Conservation (phyloP, 148 eudicot genomes). For the Chenopodium suecicum region DNA sequence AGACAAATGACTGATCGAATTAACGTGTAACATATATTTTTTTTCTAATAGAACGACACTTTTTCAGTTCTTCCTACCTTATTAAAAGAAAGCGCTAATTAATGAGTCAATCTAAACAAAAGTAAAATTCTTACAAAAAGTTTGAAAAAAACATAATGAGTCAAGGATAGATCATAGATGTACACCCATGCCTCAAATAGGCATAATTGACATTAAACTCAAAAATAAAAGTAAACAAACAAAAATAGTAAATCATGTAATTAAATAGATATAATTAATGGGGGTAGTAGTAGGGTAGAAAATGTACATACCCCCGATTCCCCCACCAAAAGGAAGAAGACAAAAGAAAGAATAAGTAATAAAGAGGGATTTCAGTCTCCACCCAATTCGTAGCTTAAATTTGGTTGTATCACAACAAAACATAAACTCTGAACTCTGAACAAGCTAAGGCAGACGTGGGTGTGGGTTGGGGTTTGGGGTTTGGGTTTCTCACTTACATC, state of each 20-base stretch:
- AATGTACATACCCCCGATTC: neutral
- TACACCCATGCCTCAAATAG: neutral
- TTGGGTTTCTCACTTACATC: neutral
- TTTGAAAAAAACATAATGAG: too few species aligned
- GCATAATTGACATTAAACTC: neutral
- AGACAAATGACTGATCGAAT: too few species aligned
- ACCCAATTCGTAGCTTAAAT: neutral
- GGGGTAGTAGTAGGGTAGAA: too few species aligned
- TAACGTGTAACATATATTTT: too few species aligned
- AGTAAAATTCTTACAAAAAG: too few species aligned
- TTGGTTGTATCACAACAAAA: neutral
- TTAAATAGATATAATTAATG: too few species aligned
- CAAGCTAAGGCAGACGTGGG: neutral
- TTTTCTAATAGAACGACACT: too few species aligned
- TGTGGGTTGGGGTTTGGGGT: neutral
- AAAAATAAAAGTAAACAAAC: neutral
- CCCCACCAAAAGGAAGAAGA: neutral
- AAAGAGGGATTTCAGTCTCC: neutral
- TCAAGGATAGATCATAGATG: neutral
- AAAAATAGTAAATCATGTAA: neutral
- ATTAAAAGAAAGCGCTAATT: too few species aligned
- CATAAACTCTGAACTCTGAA: neutral
- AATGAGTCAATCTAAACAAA: too few species aligned
- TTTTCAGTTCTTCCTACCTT: too few species aligned
- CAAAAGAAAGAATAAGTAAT: neutral